Base-by-base conservation (phyloP, 2,329 filamentous ascomycete species). In the Apiospora saccharicola region DNA sequence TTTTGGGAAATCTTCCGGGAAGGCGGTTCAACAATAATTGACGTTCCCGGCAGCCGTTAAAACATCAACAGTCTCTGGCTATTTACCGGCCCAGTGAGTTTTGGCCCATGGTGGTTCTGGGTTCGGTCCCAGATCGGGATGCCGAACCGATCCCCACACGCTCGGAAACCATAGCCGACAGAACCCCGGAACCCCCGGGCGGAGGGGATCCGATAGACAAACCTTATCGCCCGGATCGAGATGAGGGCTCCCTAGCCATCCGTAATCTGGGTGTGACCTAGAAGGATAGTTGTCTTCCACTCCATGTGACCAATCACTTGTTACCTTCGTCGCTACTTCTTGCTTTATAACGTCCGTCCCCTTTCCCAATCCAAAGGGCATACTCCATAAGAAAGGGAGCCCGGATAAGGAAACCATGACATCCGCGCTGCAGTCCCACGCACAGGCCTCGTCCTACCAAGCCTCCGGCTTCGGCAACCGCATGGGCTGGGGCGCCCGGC, bases 401-500 rank as follows among this genome's bases (percentile, higher is more conserved):
- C 46, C 19, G 16, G 6, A 2, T 2, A 8, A 16, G 34, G 49
- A 10, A 4, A 51, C 24, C 61, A 73, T 73, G 72, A 6, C 68
- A 1, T 70, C 70, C 24, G 7, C 68, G 0, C n/a, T 73, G 7
- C 16, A 46, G 14, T 19, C 70, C n/a, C 68, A 72, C 41, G 41
- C 72, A 2, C 70, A 73, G 46, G 68, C 70, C 22, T 71, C 64
- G 4, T 80, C 79, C 6, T 81, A 81, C 51, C 74, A 77, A 10
- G 72, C 74, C 3, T 80, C 82, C 49, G 84, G 83, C 73, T 85
- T 82, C 74, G 81, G 80, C 68, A 78, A 80, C 51, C 82, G 80
- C 46, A 83, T 86, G 76, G 84, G 83, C 73, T 86, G 84, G 84
- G 85, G 84, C 49, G 71, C 69, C 30, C 79, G 77, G 7, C 84